phyloP scores from a whole-genome alignment of 2,329 filamentous ascomycete species.

The Alternaria arborescens region DNA sequence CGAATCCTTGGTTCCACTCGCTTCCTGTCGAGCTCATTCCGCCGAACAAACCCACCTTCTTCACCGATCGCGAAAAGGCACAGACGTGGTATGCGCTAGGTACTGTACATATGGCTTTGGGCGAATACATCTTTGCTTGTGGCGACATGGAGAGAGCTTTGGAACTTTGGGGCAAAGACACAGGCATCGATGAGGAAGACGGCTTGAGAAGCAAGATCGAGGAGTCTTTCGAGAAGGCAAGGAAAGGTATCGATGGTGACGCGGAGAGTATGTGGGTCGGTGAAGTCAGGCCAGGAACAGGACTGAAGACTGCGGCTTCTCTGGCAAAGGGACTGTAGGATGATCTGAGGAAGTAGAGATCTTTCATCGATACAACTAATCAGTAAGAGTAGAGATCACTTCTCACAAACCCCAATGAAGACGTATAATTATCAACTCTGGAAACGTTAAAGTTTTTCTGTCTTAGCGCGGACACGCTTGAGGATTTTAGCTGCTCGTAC shows the following conservation, averaged over 20 bases:
- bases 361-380: background rate
- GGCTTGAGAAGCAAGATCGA: conserved; percentile 28
- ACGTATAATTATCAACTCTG: background rate
- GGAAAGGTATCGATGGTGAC: conserved; percentile 40
- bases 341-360: background rate
- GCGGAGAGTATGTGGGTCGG: conserved; percentile 37
- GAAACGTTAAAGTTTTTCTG: no score
- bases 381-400: background rate
- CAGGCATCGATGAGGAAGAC: conserved; percentile 4
- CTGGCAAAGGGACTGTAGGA: conserved; percentile 16
- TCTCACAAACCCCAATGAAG: background rate
- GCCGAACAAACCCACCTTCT: conserved; percentile 41
- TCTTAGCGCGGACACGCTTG: no score
- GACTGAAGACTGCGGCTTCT: conserved; percentile 33
- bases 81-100: conserved; percentile 42
- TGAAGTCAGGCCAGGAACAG: conserved; percentile 33
- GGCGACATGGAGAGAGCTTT: conserved; percentile 45
- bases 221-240: conserved; percentile 37
- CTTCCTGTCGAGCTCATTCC: conserved; percentile 45
- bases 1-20: conserved; percentile 42
- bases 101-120: conserved; percentile 38
- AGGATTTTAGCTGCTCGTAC: no score
- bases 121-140: conserved; percentile 45
- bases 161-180: conserved; percentile 24
- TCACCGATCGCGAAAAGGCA: conserved; percentile 37